These are phyloP conservation scores for Fagopyrum homotropicum DNA, from an alignment of 148 eudicot genomes.

Conservation along the genomic window DNA sequence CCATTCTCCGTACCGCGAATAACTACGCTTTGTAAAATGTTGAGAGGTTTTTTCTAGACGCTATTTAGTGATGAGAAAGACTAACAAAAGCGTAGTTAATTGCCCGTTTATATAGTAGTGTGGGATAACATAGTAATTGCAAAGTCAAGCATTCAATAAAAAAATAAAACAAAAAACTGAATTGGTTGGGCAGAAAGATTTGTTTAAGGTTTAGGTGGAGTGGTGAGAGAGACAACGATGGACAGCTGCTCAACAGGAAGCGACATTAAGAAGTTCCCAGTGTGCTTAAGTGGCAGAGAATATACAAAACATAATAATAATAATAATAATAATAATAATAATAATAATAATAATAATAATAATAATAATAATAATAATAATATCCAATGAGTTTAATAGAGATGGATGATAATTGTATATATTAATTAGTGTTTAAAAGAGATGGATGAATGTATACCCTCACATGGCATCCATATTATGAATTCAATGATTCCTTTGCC, in stretches of 20 bases:
- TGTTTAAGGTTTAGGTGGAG: slow-evolving; percentile 6
- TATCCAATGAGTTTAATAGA: neutral
- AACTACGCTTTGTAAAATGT: too few species aligned
- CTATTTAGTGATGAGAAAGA: too few species aligned
- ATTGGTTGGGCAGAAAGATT: neutral
- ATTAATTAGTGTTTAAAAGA: neutral
- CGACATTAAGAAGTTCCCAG: neutral
- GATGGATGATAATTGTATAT: neutral
- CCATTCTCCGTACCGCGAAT: too few species aligned
- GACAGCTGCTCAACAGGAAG: neutral
- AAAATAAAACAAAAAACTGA: neutral
- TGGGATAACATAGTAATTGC: neutral
- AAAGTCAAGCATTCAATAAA: neutral
- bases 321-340: too few species aligned
- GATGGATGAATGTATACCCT: neutral
- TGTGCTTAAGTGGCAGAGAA: neutral
- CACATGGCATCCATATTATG: slow-evolving; percentile 8
- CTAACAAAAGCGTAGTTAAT: too few species aligned
- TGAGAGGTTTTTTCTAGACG: too few species aligned
- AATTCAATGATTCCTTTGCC: slow-evolving; percentile 6
- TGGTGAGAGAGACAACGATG: neutral
- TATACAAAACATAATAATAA: neutral
- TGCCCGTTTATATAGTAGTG: too few species aligned
- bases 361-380: too few species aligned
- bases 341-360: too few species aligned